Base-by-base conservation (phyloP, 2,329 filamentous ascomycete genomes). In the Trichophyton equinum region DNA sequence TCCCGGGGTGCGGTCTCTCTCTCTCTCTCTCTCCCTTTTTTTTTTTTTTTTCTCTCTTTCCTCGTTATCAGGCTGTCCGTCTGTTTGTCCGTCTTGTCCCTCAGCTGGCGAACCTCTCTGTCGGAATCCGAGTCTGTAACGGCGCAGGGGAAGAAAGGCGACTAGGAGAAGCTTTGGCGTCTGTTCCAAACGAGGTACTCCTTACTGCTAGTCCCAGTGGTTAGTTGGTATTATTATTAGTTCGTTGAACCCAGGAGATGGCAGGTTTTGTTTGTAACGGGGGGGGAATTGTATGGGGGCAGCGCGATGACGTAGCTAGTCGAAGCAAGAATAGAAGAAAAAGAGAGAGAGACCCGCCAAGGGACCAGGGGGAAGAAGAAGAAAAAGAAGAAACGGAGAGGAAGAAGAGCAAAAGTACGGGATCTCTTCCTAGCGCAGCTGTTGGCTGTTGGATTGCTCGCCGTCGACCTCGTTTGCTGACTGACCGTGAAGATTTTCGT, bases 291-390 rank as follows among this genome's bases (percentile, higher is more conserved):
- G 51, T 55, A 27, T 36, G 51, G 51, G 49, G 51, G 13, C 51
- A 55, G 51, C 27, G 51, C 51, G 51, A 55, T 55, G 51, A 55
- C 51, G 51, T 55, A 55, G 51, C 25, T 25, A 36, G 27, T n/a
- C 25, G n/a, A 9, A 36, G 20, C 20, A n/a, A 36, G 27, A 27
- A 38, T 38, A 38, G 33, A 38, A 38, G 33, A 38, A 13, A 30
- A 22, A 22, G 22, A 51, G 46, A 46, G 18, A 47, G 44, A 11
- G 44, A 30, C 51, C 51, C 51, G 51, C 51, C 51, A 55, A 55
- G 51, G 46, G 27, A 27, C 51, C 7, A 33, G 30, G 51, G 27
- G 27, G 27, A 55, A 18, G 27, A 33, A 18, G 51, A 33, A 55
- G 51, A 36, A 15, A 30, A 53, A 53, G 49, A 33, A 53, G 49